phyloP scores from a whole-genome alignment of 169 alveolate genomes.

The Perkinsus marinus region DNA sequence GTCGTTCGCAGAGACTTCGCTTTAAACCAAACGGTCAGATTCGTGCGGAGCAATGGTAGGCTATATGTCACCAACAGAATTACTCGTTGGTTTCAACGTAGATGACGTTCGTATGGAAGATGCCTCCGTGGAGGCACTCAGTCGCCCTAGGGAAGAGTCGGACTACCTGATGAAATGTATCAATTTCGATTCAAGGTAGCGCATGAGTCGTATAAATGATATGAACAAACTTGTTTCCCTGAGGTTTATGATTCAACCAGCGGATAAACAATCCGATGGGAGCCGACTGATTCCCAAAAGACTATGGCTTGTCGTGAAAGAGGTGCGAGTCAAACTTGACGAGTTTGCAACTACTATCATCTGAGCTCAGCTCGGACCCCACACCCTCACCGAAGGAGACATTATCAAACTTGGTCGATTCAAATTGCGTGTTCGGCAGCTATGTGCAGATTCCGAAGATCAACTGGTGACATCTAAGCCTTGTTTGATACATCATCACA shows the following conservation, averaged over 20 bases:
- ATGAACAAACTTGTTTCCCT: too few relatives aligned
- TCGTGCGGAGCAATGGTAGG: slow-evolving; percentile 11
- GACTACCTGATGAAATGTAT: background rate
- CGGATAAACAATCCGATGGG: slow-evolving; percentile 25
- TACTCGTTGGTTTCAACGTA: too few relatives aligned
- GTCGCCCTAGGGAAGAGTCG: background rate
- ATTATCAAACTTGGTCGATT: slow-evolving; percentile 68
- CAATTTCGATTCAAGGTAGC: slow-evolving; percentile 6
- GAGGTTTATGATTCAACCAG: slow-evolving; percentile 43
- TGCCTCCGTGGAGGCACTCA: background rate
- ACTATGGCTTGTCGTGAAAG: slow-evolving; percentile 58
- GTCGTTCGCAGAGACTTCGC: slow-evolving; percentile 40
- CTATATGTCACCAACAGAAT: background rate
- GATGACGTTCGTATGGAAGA: background rate
- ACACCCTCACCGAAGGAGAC: slow-evolving; percentile 65
- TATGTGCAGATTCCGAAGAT: slow-evolving; percentile 14
- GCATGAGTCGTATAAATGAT: background rate
- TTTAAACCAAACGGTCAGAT: slow-evolving; percentile 12
- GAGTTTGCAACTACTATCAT: background rate
- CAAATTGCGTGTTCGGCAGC: slow-evolving; percentile 56
- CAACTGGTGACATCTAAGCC: slow-evolving; percentile 2
- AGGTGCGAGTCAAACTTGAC: slow-evolving; percentile 4
- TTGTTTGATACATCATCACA: too few relatives aligned
- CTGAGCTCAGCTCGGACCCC: slow-evolving; percentile 40
- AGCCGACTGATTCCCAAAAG: slow-evolving; percentile 47